Evolutionary conservation across 1,139 yeast genomes (phyloP), one percentile per base, ranked within the genome.

Genomic region (Eremothecium gossypii): DNA sequence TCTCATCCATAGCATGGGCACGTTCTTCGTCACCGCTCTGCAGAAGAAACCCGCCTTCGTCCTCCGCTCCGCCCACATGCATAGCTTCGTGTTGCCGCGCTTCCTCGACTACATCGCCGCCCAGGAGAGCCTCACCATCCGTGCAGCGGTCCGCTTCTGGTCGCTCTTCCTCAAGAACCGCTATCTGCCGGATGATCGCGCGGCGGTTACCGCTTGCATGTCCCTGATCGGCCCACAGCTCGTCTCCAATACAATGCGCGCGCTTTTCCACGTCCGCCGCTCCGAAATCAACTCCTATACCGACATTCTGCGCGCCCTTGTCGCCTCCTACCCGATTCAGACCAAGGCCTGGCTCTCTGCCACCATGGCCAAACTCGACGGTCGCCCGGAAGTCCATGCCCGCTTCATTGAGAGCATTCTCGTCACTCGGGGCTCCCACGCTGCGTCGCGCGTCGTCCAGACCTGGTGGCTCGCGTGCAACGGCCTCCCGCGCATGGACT

Each of bases 71-170:
- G 47, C 52, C 4, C 48, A 57, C 2, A 67, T 73, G 58, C 39
- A 48, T 10, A 37, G 47, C 37, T 63, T 66, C 10, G 52, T 77
- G 9, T 39, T 78, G 20, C 64, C 65, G 13, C 59, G 61, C 30
- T 54, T 59, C 34, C 41, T 80, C 3, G 60, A 66, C 6, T 68
- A 75, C 10, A 63, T 84, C 34, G 54, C 63, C 7, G 70, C 78
- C 0, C 71, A 71, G 40, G 95, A 85, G 57, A 70, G 81, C 41
- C 77, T 81, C 52, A 74, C 84, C 2, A 63, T 85, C 35, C 75
- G 76, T 47, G 69, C 86, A 0, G 69, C 76, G 0, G 68, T 76
- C 42, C 71, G 73, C 48, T 84, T 85, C 52, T 85, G 94, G 94
- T 66, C 68, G 2, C 67, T 69, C 27, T 58, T 82, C 9, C 54